A percentile compares a stretch with the other conserved stretches of the same genome.
These are phyloP conservation scores for Puya raimondii DNA, from an alignment of 176 grass and related monocot genomes.

Conservation along the genomic window DNA sequence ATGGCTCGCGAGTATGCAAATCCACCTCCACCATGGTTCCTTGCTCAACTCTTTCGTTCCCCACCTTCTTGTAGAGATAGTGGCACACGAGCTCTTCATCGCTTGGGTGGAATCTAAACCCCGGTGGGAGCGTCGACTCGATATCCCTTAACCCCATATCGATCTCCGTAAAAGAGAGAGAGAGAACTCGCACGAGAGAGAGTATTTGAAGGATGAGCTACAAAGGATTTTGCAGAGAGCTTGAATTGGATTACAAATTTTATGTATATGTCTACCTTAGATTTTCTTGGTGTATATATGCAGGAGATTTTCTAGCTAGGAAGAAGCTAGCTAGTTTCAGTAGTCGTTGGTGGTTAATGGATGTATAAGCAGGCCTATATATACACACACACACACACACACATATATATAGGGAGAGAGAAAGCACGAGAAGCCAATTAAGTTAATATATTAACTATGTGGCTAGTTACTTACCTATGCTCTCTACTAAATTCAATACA, in stretches of 20 bases:
- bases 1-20: conserved; percentile 26
- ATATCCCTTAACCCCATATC: conserved; percentile 24
- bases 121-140: conserved; percentile 11
- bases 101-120: conserved; percentile 23
- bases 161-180: background rate
- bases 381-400: too few relatives aligned
- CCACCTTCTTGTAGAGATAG: conserved; percentile 19
- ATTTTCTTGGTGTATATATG: too few relatives aligned
- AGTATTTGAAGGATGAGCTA: background rate
- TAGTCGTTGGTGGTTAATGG: background rate
- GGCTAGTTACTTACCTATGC: too few relatives aligned
- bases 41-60: conserved; percentile 1
- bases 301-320: background rate
- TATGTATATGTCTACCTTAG: background rate
- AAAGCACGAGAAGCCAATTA: too few relatives aligned
- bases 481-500: too few relatives aligned
- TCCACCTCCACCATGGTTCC: conserved; percentile 30
- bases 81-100: conserved; percentile 26
- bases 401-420: too few relatives aligned
- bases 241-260: background rate
- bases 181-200: background rate
- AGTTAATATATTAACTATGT: too few relatives aligned
- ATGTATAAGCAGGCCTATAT: too few relatives aligned
- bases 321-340: background rate
- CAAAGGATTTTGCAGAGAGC: background rate